Base-by-base conservation (phyloP, 2,329 filamentous ascomycete genomes). In the Periconia macrospinosa region DNA sequence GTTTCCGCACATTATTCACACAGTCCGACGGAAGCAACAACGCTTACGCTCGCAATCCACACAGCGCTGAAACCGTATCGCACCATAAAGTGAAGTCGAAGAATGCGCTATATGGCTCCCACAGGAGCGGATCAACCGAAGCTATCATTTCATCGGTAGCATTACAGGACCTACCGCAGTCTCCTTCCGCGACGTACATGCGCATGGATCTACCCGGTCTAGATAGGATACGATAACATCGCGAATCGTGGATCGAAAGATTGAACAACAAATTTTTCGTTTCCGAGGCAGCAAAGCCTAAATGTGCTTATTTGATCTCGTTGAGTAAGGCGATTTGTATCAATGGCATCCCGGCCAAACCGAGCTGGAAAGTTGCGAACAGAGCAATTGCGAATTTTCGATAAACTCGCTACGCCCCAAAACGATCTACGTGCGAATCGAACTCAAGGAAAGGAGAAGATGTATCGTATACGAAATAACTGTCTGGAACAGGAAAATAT, bases 1-100 rank as follows among this genome's bases (percentile, higher is more conserved):
- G 52, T 6, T 55, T 52, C 27, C 49, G 52, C 11, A 42, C 52
- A 6, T 30, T 57, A 6, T 57, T 55, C 47, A 52, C 41, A 3
- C 33, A 37, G 15, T 13, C 33, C 33, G 33, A 37, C 33, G 23
- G 23, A 27, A 27, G 23, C 23, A 27, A 27, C 23, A 27, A 27
- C 23, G 23, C 23, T 27, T 27, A 27, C 8, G 23, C 23, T 8
- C 23, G 23, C 23, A 27, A 37, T 37, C 33, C 33, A 27, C 33
- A n/a, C 33, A 6, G 15, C 33, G 15, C 11, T 10, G 11, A 37
- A 37, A 37, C 33, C 6, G 15, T 14, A 37, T 10, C 5, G 33
- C 33, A 37, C 11, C 11, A 37, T 37, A 13, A 14, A 3, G 33
- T 13, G 33, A 37, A 37, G 15, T 3, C 5, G 11, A 37, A n/a